Evolutionary conservation across 306 rosid species (phyloP), one percentile per base, ranked within the genome.

Genomic region (Dalbergia cochinchinensis): DNA sequence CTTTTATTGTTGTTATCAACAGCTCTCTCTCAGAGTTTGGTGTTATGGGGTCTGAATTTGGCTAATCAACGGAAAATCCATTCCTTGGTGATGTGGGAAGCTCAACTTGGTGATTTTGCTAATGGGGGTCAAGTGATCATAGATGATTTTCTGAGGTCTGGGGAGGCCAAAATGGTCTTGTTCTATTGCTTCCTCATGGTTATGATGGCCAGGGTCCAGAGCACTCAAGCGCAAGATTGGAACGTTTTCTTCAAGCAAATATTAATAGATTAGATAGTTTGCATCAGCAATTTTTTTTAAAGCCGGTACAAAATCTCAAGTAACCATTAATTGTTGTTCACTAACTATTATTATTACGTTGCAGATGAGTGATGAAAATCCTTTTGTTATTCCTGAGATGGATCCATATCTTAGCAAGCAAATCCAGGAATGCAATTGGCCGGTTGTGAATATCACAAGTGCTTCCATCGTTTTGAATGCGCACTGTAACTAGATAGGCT

Each of bases 201-300:
- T 94, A 91, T 34, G 97, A 92, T 80, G 97, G 99, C 68, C 97
- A 94, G 81, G 99, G 97, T 71, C 99, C 99, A 76, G 99, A 92
- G 83, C 99, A 94, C 88, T 92, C 95, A 59, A 92, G 97, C 87
- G 97, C 91, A 60, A 85, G 92, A 74, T 50, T 92, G 88, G 97
- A 94, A 83, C 92, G 99, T 68, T 94, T 87, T 85, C 97, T 94
- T 80, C 99, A 90, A 97, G 99, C 53, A 12, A 47, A 47, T 4
- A 10, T 10, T 47, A 44, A 26, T 26, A 26, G 1, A 20, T 20
- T 9, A 44, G 12, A 3, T 4, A 47, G 4, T 45, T 45, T 45
- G 50, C 13, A 8, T 8, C 2, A 11, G 9, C 10, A 45, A 2
- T 45, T 14, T 8, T 20, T 20, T 20, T 20, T 0, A 44, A 45